Evolutionary conservation across 2,329 filamentous ascomycete genomes (phyloP), one percentile per base, ranked within the genome.

Genomic region (Aspergillus texensis): DNA sequence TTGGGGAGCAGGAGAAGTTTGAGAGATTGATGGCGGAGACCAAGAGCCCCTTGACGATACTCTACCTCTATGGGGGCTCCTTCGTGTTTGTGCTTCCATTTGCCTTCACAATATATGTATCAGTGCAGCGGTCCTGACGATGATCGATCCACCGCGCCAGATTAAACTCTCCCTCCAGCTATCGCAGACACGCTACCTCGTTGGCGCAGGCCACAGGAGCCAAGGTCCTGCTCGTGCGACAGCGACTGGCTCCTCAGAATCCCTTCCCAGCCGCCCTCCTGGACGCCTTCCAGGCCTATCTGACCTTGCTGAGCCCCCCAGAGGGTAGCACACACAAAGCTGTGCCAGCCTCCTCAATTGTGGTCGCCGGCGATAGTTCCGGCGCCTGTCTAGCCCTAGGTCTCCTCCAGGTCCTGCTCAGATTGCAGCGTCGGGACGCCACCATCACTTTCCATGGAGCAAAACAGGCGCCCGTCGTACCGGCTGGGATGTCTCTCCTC

Each of bases 211-310:
- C n/a, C 1, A 61, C 62, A n/a, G 53, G 58, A 12, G 24, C 53
- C 9, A 57, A 46, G 14, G 62, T 54, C 16, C 24, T 60, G n/a
- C 52, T 57, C 11, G 57, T 63, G 3, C 53, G 36, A 16, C 52
- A 63, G 30, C 62, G 53, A n/a, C 62, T 63, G 4, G 62, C 62
- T 21, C 62, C 62, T 5, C 46, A 60, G 34, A 45, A 63, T 28
- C 57, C 62, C 26, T 63, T 61, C 34, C 62, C 62, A 28, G 62
- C 62, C 4, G 57, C 62, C n/a, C 24, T 63, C 4, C 58, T 63
- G 5, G 62, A 63, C 16, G 26, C 54, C 4, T 61, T 63, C 28
- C 57, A 57, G 6, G 58, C 58, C 12, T 63, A 63, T 16, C 34
- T 60, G 6, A 54, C 57, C 2, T 36, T 63, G 11, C 26, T 63